Evolutionary conservation across 2,329 filamentous ascomycete genomes (phyloP), one percentile per base, ranked within the genome.

Genomic region (Fusarium goolgardi): DNA sequence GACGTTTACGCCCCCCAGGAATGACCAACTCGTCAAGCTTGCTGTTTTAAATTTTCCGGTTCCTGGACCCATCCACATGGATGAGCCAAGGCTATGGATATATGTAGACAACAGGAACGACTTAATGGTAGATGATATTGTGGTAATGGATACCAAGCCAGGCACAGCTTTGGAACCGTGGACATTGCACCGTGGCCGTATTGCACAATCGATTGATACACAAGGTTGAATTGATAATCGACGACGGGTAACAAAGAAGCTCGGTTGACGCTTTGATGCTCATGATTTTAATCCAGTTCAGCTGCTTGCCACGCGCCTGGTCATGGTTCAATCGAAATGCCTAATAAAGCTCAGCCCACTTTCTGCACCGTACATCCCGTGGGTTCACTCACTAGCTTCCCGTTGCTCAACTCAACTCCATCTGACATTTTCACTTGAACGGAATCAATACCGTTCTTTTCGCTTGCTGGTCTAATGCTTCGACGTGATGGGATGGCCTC

Each of bases 231-330:
- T 67, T 61, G 16, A 23, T 43, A 49, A 47, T 56, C 15, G 31
- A 57, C 41, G 18, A 37, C 53, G 29, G 47, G 51, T 40, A 53
- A 35, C 40, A 53, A 35, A 57, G 65, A 63, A 40, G 49, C 56
- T 65, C 59, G 55, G 56, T 63, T 57, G 65, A 57, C 69, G 67
- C 60, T 63, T 63, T 70, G 62, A 65, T 65, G 32, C 43, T 55
- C 39, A n/a, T 53, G 25, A 55, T 39, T 45, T 47, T 52, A 55
- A 70, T 44, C 53, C 68, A 65, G 65, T 60, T 72, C 68, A 65
- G 65, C 65, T 72, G 70, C 44, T 65, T 72, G 65, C 63, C 63
- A 72, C 61, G 55, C 58, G 53, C 34, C 40, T 54, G 54, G 49
- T 44, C 47, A 66, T 67, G 55, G 44, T 29, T 68, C 54, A 65